Base-by-base conservation (phyloP, 345 rosid species). In the Hibiscus mutabilis region DNA sequence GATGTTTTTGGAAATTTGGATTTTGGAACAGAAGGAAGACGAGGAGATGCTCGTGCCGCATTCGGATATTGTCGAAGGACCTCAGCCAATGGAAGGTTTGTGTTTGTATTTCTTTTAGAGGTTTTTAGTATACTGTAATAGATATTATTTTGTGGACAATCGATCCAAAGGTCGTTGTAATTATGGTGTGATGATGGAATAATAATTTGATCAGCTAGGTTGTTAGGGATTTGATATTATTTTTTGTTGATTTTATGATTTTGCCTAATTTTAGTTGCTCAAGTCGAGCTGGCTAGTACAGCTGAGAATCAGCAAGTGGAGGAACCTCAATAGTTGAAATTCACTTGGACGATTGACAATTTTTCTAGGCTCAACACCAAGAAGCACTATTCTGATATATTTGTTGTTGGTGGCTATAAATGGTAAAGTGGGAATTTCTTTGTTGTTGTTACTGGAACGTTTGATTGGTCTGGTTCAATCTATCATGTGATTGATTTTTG, bases 331-430 rank as follows among this genome's bases (percentile, higher is more conserved):
- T 62, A 83, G 0, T 70, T 82, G 84, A 95, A 89, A 71, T 95
- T 89, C 84, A 82, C 88, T 24, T 95, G 99, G 97, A 84, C 86
- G 22, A 81, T 90, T 68, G 86, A 86, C 4, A 82, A 76, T 68
- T 95, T 95, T 76, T 68, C 88, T 58, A 85, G 97, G 85, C 66
- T 95, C 73, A 90, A 84, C 80, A 81, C 83, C 24, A 90, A 89
- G 89, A 92, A 87, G 91, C 93, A 83, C 73, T 92, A 88, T 75
- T 95, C 99, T 2, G 97, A 92, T 31, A 33, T 79, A 16, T 92
- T 95, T 67, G 70, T 82, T 1, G 99, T 87, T 74, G 93, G 93
- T 42, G 85, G 97, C 29, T 89, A 86, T 77, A 90, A 88, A 84
- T 95, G 99, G 99, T 92, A 86, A 60, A 22, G 47, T 11, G n/a